Conservation (phyloP, 768 basidiomycete genomes). For the Termitomyces sp. region DNA sequence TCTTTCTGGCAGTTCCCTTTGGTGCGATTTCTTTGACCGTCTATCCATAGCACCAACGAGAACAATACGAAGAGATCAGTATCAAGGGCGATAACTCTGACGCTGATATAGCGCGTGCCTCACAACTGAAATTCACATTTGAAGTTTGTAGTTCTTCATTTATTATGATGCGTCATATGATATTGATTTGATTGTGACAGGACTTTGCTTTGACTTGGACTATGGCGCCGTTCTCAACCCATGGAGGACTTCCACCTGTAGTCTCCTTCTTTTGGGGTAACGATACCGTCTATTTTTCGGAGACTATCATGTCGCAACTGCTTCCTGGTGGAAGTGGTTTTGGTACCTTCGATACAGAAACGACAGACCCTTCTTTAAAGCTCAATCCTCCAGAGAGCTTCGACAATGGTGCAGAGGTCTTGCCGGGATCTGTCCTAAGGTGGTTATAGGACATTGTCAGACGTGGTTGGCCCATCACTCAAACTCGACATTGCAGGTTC, state of each 20-base stretch:
- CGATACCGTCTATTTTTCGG: conserved; percentile 32
- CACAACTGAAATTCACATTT: conserved; percentile 20
- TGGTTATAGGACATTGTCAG: conserved; percentile 1
- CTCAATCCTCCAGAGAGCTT: not conserved
- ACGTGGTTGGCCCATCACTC: not conserved
- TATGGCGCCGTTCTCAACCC: conserved; percentile 28
- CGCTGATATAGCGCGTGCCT: conserved; percentile 26
- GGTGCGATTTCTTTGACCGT: not conserved
- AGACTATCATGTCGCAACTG: conserved; percentile 27
- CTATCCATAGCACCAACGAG: conserved; percentile 23
- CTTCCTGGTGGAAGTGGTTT: conserved; percentile 28
- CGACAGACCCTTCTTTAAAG: conserved; percentile 14
- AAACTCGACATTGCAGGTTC: conserved; percentile 17
- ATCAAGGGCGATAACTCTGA: conserved; percentile 28
- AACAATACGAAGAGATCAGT: conserved; percentile 27
- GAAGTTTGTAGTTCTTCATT: conserved; percentile 13
- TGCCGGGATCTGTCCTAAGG: conserved; percentile 24
- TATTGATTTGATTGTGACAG: conserved; percentile 13
- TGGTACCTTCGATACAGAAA: conserved; percentile 26
- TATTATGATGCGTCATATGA: not conserved
- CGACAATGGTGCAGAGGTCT: conserved; percentile 10
- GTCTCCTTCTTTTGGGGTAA: conserved; percentile 25
- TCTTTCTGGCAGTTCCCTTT: not conserved
- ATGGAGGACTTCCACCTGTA: conserved; percentile 26
- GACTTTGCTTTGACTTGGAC: conserved; percentile 32